Conservation (phyloP, 2,329 filamentous ascomycete genomes). For the Apiospora rasikravindrae region DNA sequence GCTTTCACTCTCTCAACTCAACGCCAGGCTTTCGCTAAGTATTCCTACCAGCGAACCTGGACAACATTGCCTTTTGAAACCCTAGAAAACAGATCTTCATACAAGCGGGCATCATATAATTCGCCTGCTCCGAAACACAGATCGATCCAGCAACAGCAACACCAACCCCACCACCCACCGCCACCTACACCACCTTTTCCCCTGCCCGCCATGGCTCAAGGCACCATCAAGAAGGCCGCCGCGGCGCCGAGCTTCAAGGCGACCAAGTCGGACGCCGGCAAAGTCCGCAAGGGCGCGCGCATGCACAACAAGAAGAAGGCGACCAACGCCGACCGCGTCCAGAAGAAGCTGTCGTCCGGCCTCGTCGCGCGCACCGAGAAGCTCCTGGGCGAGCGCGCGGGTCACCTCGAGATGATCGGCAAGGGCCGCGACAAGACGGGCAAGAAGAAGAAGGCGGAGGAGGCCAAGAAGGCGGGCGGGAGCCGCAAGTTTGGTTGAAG, state of each 20-base stretch:
- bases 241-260: constrained; percentile 43
- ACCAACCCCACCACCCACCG: not conserved
- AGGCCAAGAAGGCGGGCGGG: constrained; percentile 30
- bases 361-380: constrained; percentile 61
- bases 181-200: not conserved
- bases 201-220: constrained; percentile 56
- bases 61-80: not conserved
- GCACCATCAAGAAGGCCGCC: constrained; percentile 54
- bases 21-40: not conserved
- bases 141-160: not conserved
- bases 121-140: not conserved
- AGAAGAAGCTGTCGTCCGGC: constrained; percentile 60
- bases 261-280: constrained; percentile 49
- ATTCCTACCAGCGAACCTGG: not conserved
- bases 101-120: not conserved
- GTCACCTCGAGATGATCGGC: constrained; percentile 64
- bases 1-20: not conserved
- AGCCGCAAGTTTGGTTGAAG: constrained; percentile 33
- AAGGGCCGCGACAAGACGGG: constrained; percentile 52
- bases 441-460: constrained; percentile 35
- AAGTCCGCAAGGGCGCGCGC: constrained; percentile 43
- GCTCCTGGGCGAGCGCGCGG: constrained; percentile 63
- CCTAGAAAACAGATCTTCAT: not conserved
- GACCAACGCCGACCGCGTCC: constrained; percentile 54
- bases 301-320: constrained; percentile 34